Conservation (phyloP, 140 eudicot species). For the Ambrosia hybrid region DNA sequence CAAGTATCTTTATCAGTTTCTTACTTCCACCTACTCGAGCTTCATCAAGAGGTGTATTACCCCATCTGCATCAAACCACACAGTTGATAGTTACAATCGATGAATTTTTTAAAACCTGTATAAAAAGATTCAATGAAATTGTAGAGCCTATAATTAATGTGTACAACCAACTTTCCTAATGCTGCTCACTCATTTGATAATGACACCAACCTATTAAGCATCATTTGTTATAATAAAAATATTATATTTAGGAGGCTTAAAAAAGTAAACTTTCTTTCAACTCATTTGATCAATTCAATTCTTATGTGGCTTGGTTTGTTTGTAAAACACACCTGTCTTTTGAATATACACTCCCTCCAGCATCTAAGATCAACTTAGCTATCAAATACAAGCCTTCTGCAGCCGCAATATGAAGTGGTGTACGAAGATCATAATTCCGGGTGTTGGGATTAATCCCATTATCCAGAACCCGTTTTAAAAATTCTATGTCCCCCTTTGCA, state of each 20-base stretch:
- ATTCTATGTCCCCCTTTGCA: slow-evolving; percentile 50
- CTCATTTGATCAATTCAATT: neutral
- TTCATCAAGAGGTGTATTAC: slow-evolving; percentile 69
- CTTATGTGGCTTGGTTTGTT: neutral
- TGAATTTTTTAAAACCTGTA: neutral
- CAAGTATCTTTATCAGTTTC: slow-evolving; percentile 50
- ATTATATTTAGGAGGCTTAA: too few species aligned
- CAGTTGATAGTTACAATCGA: neutral
- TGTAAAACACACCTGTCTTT: slow-evolving; percentile 54
- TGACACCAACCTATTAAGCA: too few species aligned
- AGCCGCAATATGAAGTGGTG: slow-evolving; percentile 85
- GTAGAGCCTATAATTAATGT: too few species aligned
- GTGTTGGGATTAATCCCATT: slow-evolving; percentile 69
- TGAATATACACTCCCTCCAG: slow-evolving; percentile 66
- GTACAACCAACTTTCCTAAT: too few species aligned
- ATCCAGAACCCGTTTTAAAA: slow-evolving; percentile 42
- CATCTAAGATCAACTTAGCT: slow-evolving; percentile 48
- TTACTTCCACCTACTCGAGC: slow-evolving; percentile 60
- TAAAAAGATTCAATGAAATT: neutral
- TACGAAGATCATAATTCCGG: slow-evolving; percentile 61
- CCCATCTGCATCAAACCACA: slow-evolving; percentile 52
- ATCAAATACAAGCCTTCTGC: slow-evolving; percentile 56
- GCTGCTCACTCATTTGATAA: too few species aligned
- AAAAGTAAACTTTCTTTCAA: neutral
- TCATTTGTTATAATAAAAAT: too few species aligned